phyloP scores from a whole-genome alignment of 345 rosid species.

The Populus nigra region DNA sequence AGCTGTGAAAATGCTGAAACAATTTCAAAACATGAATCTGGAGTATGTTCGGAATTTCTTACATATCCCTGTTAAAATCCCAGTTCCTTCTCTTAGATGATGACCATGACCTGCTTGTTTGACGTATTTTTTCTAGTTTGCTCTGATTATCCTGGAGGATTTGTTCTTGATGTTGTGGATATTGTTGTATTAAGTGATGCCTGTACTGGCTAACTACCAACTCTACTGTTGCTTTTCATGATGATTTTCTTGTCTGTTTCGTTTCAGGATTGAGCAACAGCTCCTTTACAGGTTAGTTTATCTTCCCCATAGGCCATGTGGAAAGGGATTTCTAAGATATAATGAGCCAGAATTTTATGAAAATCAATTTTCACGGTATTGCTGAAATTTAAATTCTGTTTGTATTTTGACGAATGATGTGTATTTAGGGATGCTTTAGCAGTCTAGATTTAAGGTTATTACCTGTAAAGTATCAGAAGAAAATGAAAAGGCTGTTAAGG shows the following conservation, averaged over 20 bases:
- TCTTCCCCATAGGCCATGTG: background rate
- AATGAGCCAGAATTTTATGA: background rate
- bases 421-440: background rate
- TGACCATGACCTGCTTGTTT: background rate
- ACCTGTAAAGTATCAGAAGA: no score
- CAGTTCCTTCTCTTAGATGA: background rate
- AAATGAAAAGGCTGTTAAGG: background rate
- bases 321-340: background rate
- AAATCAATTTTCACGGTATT: background rate
- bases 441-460: background rate
- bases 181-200: no score
- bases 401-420: background rate
- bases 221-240: background rate
- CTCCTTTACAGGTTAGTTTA: slow-evolving; percentile 47
- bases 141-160: no score
- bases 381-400: background rate
- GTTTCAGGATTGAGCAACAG: slow-evolving; percentile 49
- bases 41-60: background rate
- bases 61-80: background rate
- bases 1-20: background rate
- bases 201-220: background rate
- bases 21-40: background rate
- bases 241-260: slow-evolving; percentile 6
- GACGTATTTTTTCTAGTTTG: background rate
- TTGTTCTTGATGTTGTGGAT: no score